Evolutionary conservation across 1,284 basidiomycete genomes (phyloP).

Genomic region (Moesziomyces sp.): DNA sequence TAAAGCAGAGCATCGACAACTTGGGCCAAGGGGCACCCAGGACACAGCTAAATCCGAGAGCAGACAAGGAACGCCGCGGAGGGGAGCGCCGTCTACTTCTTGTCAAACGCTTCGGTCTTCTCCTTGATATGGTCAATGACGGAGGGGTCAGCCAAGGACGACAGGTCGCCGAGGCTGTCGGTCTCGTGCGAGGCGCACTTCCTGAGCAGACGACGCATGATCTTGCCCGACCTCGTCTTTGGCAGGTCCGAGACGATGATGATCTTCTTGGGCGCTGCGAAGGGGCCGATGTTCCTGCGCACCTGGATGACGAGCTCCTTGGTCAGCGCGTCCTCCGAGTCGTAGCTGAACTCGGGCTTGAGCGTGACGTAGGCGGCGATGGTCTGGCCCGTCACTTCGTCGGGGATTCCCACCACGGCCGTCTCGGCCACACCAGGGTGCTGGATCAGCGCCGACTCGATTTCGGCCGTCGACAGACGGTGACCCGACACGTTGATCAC

Average conservation of each 20-base stretch:
- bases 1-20: no score
- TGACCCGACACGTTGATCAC: slow-evolving; percentile 81
- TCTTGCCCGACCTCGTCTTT: slow-evolving; percentile 97
- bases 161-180: slow-evolving; percentile 88
- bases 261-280: slow-evolving; percentile 89
- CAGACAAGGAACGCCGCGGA: no score
- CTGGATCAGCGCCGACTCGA: slow-evolving; percentile 92
- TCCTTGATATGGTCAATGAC: slow-evolving; percentile 63
- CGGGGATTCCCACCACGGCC: slow-evolving; percentile 71
- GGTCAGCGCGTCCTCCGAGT: slow-evolving; percentile 76
- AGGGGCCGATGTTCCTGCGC: slow-evolving; percentile 72
- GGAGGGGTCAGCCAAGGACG: slow-evolving; percentile 80
- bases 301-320: slow-evolving; percentile 96
- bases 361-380: slow-evolving; percentile 71
- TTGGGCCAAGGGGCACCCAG: no score
- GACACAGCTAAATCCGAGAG: no score
- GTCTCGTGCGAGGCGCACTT: slow-evolving; percentile 94
- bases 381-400: slow-evolving; percentile 67
- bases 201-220: slow-evolving; percentile 91
- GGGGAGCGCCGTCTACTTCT: slow-evolving; percentile 14
- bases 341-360: slow-evolving; percentile 80
- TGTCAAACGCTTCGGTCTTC: slow-evolving; percentile 49
- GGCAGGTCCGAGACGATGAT: slow-evolving; percentile 87
- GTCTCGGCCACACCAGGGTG: slow-evolving; percentile 96
- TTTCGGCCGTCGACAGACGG: slow-evolving; percentile 95